Evolutionary conservation across 305 asterid species (phyloP).

Genomic region (Euphrasia arctica): DNA sequence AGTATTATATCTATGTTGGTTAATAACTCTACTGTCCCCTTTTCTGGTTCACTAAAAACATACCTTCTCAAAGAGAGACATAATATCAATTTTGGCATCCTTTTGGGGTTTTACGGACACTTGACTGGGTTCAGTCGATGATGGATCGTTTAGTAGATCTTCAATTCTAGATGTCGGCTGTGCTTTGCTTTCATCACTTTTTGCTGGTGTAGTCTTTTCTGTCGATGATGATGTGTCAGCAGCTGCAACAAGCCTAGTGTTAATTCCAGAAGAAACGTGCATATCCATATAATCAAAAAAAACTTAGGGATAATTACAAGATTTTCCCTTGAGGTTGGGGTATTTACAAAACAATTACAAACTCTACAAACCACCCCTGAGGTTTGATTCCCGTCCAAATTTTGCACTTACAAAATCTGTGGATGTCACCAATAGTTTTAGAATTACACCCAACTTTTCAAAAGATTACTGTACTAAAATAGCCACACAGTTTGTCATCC

Average conservation of each 20-base stretch:
- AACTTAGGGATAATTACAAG: background rate
- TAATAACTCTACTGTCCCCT: too few species aligned
- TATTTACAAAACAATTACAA: background rate
- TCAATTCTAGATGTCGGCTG: slow-evolving; percentile 61
- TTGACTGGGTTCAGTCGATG: slow-evolving; percentile 48
- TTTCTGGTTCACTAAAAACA: background rate
- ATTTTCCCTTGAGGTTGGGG: background rate
- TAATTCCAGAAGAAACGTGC: slow-evolving; percentile 24
- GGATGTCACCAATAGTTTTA: background rate
- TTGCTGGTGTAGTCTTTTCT: slow-evolving; percentile 40
- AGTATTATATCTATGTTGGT: background rate
- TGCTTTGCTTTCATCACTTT: slow-evolving; percentile 44
- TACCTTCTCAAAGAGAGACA: slow-evolving; percentile 99
- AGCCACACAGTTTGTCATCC: background rate
- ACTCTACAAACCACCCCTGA: background rate
- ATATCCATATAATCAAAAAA: slow-evolving; percentile 1
- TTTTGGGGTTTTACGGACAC: slow-evolving; percentile 54
- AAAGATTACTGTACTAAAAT: too few species aligned
- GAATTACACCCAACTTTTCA: background rate
- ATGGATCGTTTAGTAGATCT: slow-evolving; percentile 70
- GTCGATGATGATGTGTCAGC: slow-evolving; percentile 59
- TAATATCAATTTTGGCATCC: slow-evolving; percentile 81
- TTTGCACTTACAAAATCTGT: background rate
- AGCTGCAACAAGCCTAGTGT: slow-evolving; percentile 49
- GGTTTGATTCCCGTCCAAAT: background rate